A percentile compares a stretch with the other conserved stretches of the same genome.
Evolutionary conservation across 768 basidiomycete species (phyloP).

Genomic region (Suillus subluteus): DNA sequence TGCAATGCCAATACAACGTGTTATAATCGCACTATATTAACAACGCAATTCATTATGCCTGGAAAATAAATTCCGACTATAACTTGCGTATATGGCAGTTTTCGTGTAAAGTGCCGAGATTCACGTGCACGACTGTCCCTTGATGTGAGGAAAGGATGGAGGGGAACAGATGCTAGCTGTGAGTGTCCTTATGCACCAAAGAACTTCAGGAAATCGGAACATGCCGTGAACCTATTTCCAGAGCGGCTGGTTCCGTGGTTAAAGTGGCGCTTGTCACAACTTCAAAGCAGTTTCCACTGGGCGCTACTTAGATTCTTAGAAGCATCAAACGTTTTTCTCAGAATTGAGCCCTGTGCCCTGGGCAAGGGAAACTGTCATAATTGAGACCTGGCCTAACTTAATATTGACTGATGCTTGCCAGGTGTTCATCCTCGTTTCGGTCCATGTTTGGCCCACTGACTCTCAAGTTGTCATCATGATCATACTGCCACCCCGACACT

Average conservation of each 20-base stretch:
- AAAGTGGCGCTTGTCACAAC: neutral
- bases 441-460: neutral
- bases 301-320: neutral
- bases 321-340: neutral
- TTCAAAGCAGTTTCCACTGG: neutral
- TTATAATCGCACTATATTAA: neutral
- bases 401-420: neutral
- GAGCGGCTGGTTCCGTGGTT: neutral
- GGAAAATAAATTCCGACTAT: neutral
- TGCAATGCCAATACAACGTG: neutral
- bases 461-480: neutral
- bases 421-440: slow-evolving; percentile 1
- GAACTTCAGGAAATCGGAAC: neutral
- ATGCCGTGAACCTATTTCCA: neutral
- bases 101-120: neutral
- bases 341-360: neutral
- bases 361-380: neutral
- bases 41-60: neutral
- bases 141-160: neutral
- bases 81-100: neutral
- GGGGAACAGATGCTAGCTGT: neutral
- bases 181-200: neutral
- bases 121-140: neutral
- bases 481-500: neutral
- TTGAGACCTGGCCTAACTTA: neutral